Evolutionary conservation across 345 rosid genomes (phyloP).

Genomic region (Dipteronia sinensis): DNA sequence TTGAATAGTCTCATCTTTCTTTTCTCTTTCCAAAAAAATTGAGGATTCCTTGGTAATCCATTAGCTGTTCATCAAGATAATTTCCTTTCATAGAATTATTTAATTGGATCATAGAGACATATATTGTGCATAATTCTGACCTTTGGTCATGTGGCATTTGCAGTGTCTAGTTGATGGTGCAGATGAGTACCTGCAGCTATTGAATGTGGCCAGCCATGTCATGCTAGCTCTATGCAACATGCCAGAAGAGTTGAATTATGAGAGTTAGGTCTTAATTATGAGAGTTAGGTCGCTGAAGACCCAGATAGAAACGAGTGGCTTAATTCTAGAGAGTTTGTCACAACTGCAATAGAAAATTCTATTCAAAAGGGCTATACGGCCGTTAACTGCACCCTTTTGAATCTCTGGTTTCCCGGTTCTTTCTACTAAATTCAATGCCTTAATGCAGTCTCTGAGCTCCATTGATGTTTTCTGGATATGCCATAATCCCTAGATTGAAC

Average conservation of each 20-base stretch:
- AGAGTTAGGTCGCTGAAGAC: background rate
- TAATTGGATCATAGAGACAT: background rate
- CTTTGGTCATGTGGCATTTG: constrained; percentile 21
- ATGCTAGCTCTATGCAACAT: constrained; percentile 69
- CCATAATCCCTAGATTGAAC: background rate
- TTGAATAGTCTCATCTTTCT: background rate
- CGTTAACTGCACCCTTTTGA: background rate
- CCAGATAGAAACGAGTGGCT: background rate
- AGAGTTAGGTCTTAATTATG: constrained; percentile 22
- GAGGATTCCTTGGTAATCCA: background rate
- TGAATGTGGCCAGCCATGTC: constrained; percentile 72
- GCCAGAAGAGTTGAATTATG: constrained; percentile 68
- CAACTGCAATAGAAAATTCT: background rate
- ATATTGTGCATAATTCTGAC: background rate
- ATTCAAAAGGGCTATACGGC: background rate
- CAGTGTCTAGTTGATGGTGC: constrained; percentile 96
- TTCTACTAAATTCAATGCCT: background rate
- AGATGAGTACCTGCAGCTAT: constrained; percentile 93
- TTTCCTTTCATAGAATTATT: background rate
- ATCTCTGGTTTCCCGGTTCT: background rate
- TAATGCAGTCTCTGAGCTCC: background rate
- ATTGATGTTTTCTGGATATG: background rate
- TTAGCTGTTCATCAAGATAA: background rate
- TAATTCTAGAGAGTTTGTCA: background rate
- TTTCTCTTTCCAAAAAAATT: background rate